Conservation (phyloP, 2,329 filamentous ascomycete species). For the Keithomyces neogunnii region DNA sequence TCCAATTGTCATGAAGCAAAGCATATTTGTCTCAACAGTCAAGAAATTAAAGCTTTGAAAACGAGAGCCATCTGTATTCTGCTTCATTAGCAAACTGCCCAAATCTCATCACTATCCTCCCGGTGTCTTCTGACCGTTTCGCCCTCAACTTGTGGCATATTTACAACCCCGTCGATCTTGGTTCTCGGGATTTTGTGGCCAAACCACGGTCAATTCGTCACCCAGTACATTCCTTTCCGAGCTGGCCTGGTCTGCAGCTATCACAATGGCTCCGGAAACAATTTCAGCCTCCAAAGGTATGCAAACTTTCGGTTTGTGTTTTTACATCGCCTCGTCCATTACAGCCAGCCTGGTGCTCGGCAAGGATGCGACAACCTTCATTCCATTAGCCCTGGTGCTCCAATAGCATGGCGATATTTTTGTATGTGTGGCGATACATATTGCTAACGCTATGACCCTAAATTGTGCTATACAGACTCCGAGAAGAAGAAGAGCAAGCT, state of each 20-base stretch:
- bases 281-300: background rate
- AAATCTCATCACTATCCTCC: background rate
- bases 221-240: background rate
- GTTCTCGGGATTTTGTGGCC: background rate
- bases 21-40: background rate
- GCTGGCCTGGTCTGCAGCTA: background rate
- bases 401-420: background rate
- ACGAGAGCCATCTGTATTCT: background rate
- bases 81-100: background rate
- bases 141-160: background rate
- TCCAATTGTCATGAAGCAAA: background rate
- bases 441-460: background rate
- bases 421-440: background rate
- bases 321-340: background rate
- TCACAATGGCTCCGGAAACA: background rate
- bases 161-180: no score
- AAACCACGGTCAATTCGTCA: background rate
- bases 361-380: background rate
- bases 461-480: background rate
- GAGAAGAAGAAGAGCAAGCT: background rate
- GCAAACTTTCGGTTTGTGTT: background rate
- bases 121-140: background rate
- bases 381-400: background rate
- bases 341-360: background rate
- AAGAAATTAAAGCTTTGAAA: background rate